Evolutionary conservation across 768 basidiomycete genomes (phyloP).

Genomic region (Chalciporus pseudorubinellus): DNA sequence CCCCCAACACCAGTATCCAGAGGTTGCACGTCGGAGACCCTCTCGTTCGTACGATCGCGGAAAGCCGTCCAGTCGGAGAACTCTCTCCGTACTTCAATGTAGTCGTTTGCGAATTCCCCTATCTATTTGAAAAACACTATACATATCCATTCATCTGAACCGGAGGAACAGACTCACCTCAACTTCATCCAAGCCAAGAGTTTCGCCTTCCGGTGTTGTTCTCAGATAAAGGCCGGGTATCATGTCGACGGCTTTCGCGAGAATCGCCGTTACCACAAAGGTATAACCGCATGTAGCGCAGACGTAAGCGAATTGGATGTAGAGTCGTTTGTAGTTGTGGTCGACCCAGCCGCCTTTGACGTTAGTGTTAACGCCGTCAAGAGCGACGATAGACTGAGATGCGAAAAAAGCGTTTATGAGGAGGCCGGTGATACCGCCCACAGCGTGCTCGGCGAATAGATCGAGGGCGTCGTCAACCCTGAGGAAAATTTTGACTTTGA

Average conservation of each 20-base stretch:
- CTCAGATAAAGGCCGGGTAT: slow-evolving; percentile 59
- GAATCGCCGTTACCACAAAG: slow-evolving; percentile 57
- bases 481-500: slow-evolving; percentile 63
- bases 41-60: slow-evolving; percentile 17
- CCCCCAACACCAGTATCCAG: slow-evolving; percentile 25
- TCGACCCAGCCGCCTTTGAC: slow-evolving; percentile 70
- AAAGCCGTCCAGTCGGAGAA: slow-evolving; percentile 50
- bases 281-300: slow-evolving; percentile 56
- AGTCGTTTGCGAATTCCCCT: slow-evolving; percentile 68
- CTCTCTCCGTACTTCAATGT: slow-evolving; percentile 67
- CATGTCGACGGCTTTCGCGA: slow-evolving; percentile 56
- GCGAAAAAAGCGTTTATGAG: slow-evolving; percentile 76
- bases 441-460: slow-evolving; percentile 87
- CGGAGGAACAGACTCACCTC: slow-evolving; percentile 45
- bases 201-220: slow-evolving; percentile 54
- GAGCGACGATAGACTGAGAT: slow-evolving; percentile 55
- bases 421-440: slow-evolving; percentile 79
- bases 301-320: slow-evolving; percentile 70
- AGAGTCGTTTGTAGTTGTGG: slow-evolving; percentile 74
- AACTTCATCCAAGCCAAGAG: slow-evolving; percentile 65
- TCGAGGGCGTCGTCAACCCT: slow-evolving; percentile 87
- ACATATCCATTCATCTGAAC: background rate
- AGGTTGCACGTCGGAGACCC: slow-evolving; percentile 7
- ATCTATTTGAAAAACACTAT: slow-evolving; percentile 37
- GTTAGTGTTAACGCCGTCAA: slow-evolving; percentile 63